Evolutionary conservation across 1,284 basidiomycete species (phyloP).

Genomic region (Marasmius fiardii): DNA sequence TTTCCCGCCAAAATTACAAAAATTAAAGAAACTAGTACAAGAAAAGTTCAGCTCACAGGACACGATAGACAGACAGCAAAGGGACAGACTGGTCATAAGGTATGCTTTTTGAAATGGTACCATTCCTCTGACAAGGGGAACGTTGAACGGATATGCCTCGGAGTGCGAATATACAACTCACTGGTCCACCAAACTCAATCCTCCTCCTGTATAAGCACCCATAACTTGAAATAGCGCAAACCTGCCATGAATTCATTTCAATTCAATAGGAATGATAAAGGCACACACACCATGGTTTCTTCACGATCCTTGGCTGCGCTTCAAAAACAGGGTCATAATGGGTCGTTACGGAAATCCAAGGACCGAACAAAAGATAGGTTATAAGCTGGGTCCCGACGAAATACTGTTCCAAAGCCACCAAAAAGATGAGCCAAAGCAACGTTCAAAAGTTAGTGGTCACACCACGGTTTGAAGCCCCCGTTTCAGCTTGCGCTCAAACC

Average conservation of each 20-base stretch:
- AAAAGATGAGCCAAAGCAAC: too few relatives aligned
- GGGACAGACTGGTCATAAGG: slow-evolving; percentile 44
- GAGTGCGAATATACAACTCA: slow-evolving; percentile 22
- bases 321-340: slow-evolving; percentile 45
- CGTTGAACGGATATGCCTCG: not conserved
- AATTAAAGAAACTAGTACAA: slow-evolving; percentile 36
- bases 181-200: slow-evolving; percentile 50
- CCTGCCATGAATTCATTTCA: too few relatives aligned
- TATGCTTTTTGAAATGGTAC: slow-evolving; percentile 51
- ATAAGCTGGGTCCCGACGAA: slow-evolving; percentile 50
- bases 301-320: slow-evolving; percentile 39
- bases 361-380: slow-evolving; percentile 56
- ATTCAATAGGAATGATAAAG: not conserved
- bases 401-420: slow-evolving; percentile 57
- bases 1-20: slow-evolving; percentile 53
- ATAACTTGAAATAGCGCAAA: slow-evolving; percentile 47
- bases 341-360: slow-evolving; percentile 41
- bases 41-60: not conserved
- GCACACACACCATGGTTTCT: slow-evolving; percentile 45
- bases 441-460: too few relatives aligned
- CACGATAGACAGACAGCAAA: not conserved
- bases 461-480: too few relatives aligned
- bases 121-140: slow-evolving; percentile 40
- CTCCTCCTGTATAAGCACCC: slow-evolving; percentile 52
- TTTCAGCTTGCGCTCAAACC: too few relatives aligned